A percentile compares a stretch with the other conserved stretches of the same genome.
phyloP scores from a whole-genome alignment of 2,329 filamentous ascomycete species.

The Xenosphaeropsis pyriputrescens region DNA sequence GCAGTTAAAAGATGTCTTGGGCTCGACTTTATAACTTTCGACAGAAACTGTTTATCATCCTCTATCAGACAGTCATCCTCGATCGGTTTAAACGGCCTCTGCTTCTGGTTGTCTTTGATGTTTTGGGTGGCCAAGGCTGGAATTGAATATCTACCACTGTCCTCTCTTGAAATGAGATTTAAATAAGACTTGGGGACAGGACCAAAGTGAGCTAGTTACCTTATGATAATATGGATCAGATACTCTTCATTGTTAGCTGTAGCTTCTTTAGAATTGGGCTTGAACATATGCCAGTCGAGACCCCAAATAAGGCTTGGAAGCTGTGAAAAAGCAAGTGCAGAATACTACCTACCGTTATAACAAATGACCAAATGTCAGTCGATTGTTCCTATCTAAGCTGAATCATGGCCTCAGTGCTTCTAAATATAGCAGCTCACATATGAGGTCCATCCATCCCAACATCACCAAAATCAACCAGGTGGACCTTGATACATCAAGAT shows the following conservation, averaged over 20 bases:
- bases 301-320: conserved; percentile 15
- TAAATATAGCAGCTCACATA: conserved; percentile 21
- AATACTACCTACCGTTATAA: conserved; percentile 17
- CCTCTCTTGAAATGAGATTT: conserved; percentile 10
- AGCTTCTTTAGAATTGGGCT: conserved; percentile 11
- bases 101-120: conserved; percentile 9
- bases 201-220: conserved; percentile 10
- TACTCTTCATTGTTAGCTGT: conserved; percentile 11
- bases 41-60: conserved; percentile 20
- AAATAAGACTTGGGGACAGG: conserved; percentile 10
- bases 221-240: conserved; percentile 10
- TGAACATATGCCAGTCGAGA: conserved; percentile 12
- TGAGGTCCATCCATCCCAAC: conserved; percentile 9
- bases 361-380: conserved; percentile 25
- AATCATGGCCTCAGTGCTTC: conserved; percentile 21
- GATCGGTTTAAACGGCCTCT: conserved; percentile 11
- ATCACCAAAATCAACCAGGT: conserved; percentile 19
- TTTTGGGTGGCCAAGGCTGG: conserved; percentile 7
- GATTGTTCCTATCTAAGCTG: conserved; percentile 20
- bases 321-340: conserved; percentile 8
- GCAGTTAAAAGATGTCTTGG: conserved; percentile 24
- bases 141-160: conserved; percentile 9
- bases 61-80: conserved; percentile 9
- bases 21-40: conserved; percentile 27
- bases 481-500: conserved; percentile 18